phyloP scores from a whole-genome alignment of 1,139 yeast genomes.

The Yarrowia galli region DNA sequence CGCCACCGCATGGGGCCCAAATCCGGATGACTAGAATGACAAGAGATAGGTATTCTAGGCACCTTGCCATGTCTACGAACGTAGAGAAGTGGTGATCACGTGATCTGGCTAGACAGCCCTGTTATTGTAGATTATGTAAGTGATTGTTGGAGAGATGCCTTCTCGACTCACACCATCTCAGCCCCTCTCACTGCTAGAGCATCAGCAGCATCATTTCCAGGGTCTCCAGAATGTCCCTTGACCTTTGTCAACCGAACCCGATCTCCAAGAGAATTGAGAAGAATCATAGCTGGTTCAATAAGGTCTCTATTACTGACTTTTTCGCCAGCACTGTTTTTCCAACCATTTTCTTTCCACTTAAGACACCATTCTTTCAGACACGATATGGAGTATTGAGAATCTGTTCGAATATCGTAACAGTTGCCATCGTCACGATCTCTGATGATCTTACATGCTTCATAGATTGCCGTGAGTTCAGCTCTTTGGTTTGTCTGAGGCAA shows the following conservation, averaged over 20 bases:
- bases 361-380: background rate
- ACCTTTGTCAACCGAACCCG: slow-evolving; percentile 12
- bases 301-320: background rate
- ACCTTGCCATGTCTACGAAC: no score
- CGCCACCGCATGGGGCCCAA: no score
- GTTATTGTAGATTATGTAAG: no score
- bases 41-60: no score
- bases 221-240: slow-evolving; percentile 17
- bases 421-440: background rate
- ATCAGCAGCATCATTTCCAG: slow-evolving; percentile 30
- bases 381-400: slow-evolving; percentile 17
- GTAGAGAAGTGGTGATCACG: no score
- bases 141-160: no score
- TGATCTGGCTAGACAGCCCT: no score
- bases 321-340: background rate
- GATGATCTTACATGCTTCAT: slow-evolving; percentile 13
- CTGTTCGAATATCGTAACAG: slow-evolving; percentile 6
- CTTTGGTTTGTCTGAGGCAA: slow-evolving; percentile 2
- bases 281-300: background rate
- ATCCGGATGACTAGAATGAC: no score
- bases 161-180: no score
- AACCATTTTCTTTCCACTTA: background rate
- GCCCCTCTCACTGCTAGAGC: slow-evolving; percentile 10
- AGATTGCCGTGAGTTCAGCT: slow-evolving; percentile 8
- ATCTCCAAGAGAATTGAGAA: background rate